Percentiles rank a stretch among this genome's conserved stretches.
Conservation (phyloP, 306 rosid species). For the Quercus aquifolioides region DNA sequence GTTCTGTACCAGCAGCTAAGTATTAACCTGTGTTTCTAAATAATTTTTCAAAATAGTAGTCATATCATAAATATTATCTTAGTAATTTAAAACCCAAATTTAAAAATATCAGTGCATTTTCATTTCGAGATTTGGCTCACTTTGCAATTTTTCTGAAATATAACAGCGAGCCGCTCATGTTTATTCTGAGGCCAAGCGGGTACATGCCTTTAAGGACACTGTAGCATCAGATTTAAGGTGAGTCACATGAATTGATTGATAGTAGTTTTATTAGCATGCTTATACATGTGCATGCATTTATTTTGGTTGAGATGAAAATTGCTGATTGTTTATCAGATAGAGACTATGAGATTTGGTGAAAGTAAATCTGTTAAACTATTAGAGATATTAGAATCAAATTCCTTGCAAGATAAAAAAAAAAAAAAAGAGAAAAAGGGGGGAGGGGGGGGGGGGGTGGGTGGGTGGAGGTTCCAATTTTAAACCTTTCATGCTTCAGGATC, state of each 20-base stretch:
- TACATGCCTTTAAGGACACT: slow-evolving; percentile 79
- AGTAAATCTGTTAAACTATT: not conserved
- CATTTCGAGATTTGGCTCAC: not conserved
- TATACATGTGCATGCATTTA: not conserved
- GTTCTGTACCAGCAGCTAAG: not conserved
- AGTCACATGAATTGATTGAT: slow-evolving; percentile 10
- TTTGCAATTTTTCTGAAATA: not conserved
- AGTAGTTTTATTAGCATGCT: not conserved
- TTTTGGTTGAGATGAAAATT: not conserved
- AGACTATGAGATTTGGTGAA: not conserved
- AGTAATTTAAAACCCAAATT: not conserved
- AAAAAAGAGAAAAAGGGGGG: fast-evolving
- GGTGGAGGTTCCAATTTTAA: not conserved
- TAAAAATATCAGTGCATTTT: not conserved
- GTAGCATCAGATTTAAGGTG: slow-evolving; percentile 73
- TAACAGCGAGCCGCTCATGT: slow-evolving; percentile 86
- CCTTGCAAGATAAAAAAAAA: not conserved
- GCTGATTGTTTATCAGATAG: not conserved
- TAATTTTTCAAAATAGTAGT: not conserved
- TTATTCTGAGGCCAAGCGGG: slow-evolving; percentile 96
- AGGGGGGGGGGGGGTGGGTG: too few species aligned
- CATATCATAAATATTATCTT: not conserved
- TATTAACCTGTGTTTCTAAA: not conserved
- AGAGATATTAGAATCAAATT: not conserved
- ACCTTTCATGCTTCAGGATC: too few species aligned